Evolutionary conservation across 768 basidiomycete genomes (phyloP).

Genomic region (Leccinum disarticulatum): DNA sequence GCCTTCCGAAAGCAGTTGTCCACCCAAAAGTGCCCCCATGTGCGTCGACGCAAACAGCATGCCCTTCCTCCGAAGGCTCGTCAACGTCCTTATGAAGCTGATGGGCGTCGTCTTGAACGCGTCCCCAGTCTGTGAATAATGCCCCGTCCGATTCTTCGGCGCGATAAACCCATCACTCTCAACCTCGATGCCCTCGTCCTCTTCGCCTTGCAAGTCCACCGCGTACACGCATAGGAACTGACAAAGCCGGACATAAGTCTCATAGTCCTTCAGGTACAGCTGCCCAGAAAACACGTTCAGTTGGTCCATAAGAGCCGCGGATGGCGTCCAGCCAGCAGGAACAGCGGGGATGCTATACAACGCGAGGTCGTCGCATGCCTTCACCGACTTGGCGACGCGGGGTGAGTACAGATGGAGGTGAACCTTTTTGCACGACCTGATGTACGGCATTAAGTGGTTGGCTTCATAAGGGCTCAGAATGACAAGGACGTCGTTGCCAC

Average conservation of each 20-base stretch:
- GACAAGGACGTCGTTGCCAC: background rate
- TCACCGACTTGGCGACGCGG: background rate
- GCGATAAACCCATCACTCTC: constrained; percentile 18
- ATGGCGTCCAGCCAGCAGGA: background rate
- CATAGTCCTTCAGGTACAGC: background rate
- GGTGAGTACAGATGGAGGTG: background rate
- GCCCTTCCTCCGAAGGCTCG: background rate
- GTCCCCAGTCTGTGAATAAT: background rate
- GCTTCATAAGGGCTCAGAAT: constrained; percentile 27
- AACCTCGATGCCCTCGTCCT: background rate
- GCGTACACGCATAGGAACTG: background rate
- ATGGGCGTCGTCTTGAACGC: constrained; percentile 35
- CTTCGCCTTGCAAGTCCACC: constrained; percentile 2
- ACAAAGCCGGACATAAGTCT: background rate
- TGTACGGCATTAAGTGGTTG: constrained; percentile 36
- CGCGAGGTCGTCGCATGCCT: background rate
- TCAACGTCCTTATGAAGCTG: background rate
- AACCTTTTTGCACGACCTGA: constrained; percentile 20
- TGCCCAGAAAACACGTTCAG: background rate
- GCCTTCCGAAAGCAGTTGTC: background rate
- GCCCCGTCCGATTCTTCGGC: constrained; percentile 9
- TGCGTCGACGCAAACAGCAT: background rate
- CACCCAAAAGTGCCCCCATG: background rate
- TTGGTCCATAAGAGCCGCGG: background rate
- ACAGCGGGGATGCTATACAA: background rate